Base-by-base conservation (phyloP, 2,329 filamentous ascomycete species). In the Chalaropsis thielavioides region DNA sequence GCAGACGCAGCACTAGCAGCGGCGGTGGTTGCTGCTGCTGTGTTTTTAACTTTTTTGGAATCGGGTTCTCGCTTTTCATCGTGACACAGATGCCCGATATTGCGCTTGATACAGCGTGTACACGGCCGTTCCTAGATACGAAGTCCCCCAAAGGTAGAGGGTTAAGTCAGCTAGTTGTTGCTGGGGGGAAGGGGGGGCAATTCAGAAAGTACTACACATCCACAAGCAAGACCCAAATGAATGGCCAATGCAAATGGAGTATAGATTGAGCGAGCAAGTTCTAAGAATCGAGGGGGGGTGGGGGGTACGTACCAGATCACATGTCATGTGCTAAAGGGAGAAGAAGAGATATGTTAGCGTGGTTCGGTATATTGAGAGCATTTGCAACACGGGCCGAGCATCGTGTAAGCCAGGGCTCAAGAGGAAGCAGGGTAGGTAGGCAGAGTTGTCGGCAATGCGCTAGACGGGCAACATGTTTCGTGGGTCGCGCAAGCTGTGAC, bases 61-160 rank as follows among this genome's bases (percentile, higher is more conserved):
- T 86, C 83, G 70, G 85, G 80, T 72, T 99, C 92, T 75, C 92
- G 87, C 70, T 92, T 92, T 77, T 97, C 94, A 76, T 99, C 94
- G 78, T 96, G 94, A 76, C 94, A 99, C 70, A 99, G 82, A 76
- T 99, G 94, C 72, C 92, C 94, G 75, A 99, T 99, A 78, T 96
- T 96, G 73, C 94, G 87, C 79, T 97, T 99, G 77, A 97, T 90
- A 80, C 94, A 99, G 77, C 94, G 85, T 72, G 90, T 92, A 82
- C 94, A 99, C 72, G 94, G 94, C 74, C 94, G 87, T 79, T 95
- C 90, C 90, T 95, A 75, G 24, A 72, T 27, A 71, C 70, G 72
- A 72, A 68, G 35, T 38, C 35, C 35, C 35, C 35, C 1, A 69
- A 67, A 69, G 63, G 70, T 69, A 69, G 71, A 72, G 73, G 69